A percentile compares a stretch with the other conserved stretches of the same genome.
Conservation (phyloP, 306 rosid genomes). For the Prunus mongolica region DNA sequence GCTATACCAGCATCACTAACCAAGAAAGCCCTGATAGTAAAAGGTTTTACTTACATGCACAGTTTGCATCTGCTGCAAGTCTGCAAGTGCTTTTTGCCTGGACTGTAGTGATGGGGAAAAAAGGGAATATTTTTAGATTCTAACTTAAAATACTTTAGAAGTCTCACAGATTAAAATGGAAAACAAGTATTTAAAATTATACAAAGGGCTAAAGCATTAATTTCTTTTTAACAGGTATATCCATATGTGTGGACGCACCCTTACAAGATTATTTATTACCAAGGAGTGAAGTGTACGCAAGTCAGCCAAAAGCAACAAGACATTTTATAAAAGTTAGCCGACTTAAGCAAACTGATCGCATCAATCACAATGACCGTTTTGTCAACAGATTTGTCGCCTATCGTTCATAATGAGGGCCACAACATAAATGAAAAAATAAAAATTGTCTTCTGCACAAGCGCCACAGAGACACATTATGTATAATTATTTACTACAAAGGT, state of each 20-base stretch:
- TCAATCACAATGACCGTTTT: constrained; percentile 2
- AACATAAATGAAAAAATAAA: background rate
- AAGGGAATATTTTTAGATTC: constrained; percentile 18
- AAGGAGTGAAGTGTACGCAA: background rate
- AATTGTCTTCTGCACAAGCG: background rate
- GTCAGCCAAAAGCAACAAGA: background rate
- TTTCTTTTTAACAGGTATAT: background rate
- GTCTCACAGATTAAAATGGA: background rate
- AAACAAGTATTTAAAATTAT: background rate
- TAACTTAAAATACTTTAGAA: background rate
- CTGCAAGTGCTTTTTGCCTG: constrained; percentile 92
- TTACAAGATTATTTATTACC: too few species aligned
- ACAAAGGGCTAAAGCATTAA: background rate
- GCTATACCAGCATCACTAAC: background rate
- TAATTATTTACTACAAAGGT: background rate
- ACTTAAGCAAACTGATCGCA: background rate
- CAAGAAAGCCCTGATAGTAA: background rate
- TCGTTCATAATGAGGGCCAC: constrained; percentile 69
- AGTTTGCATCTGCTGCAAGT: constrained; percentile 83
- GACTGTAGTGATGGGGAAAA: constrained; percentile 47
- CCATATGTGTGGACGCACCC: too few species aligned
- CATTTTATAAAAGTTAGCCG: background rate
- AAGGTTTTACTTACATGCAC: constrained; percentile 56
- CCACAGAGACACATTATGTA: background rate
- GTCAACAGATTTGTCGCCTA: constrained; percentile 85